These are phyloP conservation scores for Venturia effusa DNA, from an alignment of 2,329 filamentous ascomycete genomes.

Conservation along the genomic window DNA sequence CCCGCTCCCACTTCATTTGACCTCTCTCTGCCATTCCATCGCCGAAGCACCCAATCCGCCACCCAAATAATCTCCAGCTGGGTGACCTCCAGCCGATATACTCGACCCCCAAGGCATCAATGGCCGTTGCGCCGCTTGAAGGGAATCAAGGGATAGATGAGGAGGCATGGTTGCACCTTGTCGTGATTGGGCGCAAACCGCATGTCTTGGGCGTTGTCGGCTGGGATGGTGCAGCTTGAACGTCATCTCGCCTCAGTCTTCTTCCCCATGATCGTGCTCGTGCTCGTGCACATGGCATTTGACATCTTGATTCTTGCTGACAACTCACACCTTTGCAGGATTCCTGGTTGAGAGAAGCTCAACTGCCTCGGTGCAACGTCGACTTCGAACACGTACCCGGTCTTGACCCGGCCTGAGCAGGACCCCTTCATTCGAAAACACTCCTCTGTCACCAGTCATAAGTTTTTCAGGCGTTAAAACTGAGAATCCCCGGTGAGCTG, in stretches of 20 bases:
- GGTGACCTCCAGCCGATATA: neutral
- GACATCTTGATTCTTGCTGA: neutral
- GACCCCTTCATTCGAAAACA: neutral
- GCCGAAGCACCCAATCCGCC: constrained; percentile 2
- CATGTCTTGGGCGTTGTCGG: neutral
- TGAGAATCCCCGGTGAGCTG: neutral
- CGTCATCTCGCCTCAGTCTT: constrained; percentile 1
- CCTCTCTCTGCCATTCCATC: neutral
- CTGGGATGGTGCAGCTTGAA: neutral
- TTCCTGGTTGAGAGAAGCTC: neutral
- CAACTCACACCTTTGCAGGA: neutral
- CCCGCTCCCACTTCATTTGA: neutral
- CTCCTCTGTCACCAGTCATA: neutral
- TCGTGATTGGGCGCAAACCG: neutral
- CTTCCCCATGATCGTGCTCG: neutral
- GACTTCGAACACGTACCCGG: neutral
- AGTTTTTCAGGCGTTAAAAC: neutral
- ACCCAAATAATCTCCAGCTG: neutral
- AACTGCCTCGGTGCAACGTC: neutral
- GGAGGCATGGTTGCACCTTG: neutral
- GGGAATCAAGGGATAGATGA: neutral
- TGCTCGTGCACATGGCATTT: neutral
- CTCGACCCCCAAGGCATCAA: neutral
- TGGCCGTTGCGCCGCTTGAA: neutral
- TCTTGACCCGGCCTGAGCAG: neutral